phyloP scores from a whole-genome alignment of 192 early-diverging fungal genomes.

The Coemansia sp. region DNA sequence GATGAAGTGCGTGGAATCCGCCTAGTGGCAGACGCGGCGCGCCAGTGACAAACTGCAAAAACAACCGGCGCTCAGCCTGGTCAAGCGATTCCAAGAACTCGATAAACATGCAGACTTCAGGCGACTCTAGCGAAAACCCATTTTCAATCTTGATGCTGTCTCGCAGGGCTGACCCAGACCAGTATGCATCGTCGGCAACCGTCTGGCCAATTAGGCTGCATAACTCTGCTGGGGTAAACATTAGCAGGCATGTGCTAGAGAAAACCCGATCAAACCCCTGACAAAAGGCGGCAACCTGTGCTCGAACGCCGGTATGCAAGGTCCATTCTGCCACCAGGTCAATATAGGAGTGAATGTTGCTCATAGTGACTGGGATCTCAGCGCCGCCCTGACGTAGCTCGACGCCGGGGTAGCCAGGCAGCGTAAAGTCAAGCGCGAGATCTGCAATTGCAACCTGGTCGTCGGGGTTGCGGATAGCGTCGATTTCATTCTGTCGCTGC shows the following conservation, averaged over 20 bases:
- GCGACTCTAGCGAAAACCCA: slow-evolving; percentile 74
- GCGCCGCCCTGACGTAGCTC: slow-evolving; percentile 65
- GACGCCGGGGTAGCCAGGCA: slow-evolving; percentile 75
- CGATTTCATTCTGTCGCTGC: slow-evolving; percentile 51
- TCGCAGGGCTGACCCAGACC: slow-evolving; percentile 66
- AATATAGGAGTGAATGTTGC: slow-evolving; percentile 81
- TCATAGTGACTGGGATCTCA: slow-evolving; percentile 70
- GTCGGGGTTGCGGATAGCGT: slow-evolving; percentile 54
- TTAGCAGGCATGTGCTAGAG: slow-evolving; percentile 63
- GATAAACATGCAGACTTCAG: slow-evolving; percentile 64
- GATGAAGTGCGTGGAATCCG: slow-evolving; percentile 78
- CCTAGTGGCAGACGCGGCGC: slow-evolving; percentile 87
- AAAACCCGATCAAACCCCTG: slow-evolving; percentile 83
- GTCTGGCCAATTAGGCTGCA: slow-evolving; percentile 65
- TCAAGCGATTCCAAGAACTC: slow-evolving; percentile 69
- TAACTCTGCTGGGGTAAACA: slow-evolving; percentile 74
- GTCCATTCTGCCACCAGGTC: slow-evolving; percentile 64
- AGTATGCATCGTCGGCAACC: slow-evolving; percentile 65
- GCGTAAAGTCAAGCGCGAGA: slow-evolving; percentile 82
- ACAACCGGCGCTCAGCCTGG: slow-evolving; percentile 64
- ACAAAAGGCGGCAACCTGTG: slow-evolving; percentile 76
- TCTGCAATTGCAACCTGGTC: slow-evolving; percentile 57
- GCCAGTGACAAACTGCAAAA: slow-evolving; percentile 87
- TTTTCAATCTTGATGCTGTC: slow-evolving; percentile 81
- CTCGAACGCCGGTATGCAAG: slow-evolving; percentile 62